Base-by-base conservation (phyloP, 345 rosid genomes). In the Garcia nutans region DNA sequence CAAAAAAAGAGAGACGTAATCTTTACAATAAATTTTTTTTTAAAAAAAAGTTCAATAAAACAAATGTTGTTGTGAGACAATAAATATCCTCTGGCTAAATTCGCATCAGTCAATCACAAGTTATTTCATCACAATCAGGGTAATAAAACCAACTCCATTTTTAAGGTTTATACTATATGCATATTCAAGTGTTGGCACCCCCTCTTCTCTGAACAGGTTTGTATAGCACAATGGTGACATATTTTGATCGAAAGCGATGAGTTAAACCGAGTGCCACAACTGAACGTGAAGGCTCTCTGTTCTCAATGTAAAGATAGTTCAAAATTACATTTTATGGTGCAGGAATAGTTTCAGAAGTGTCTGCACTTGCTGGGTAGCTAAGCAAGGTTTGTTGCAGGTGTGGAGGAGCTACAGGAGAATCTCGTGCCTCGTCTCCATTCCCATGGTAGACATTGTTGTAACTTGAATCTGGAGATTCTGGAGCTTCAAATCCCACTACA, bases 181-280 rank as follows among this genome's bases (percentile, higher is more conserved):
- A 72, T 26, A 31, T 88, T 78, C 16, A 88, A 73, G 81, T 80
- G 87, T 85, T 83, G 66, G 85, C 42, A 74, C 84, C 88, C 31
- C 94, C 79, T 76, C 81, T 74, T 76, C 81, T 77, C 37, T 66
- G 78, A 59, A 71, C 78, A 64, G 97, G 97, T 80, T 96, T 93
- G 88, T 96, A 96, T 73, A 96, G 87, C 81, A 96, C 97, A 33
- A 96, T 94, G 54, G 97, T 93, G 49, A 96, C 99, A 74, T 77
- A 96, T 84, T 93, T 93, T 50, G 98, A 82, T 68, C 79, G 87
- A 82, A 92, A 96, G 70, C 98, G 93, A 72, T 96, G 99, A 67
- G 97, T 88, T 85, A 91, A 89, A 47, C 99, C 99, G 10, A 96
- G 93, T 17, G 97, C 98, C 74, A 93, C 97, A 44, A 92, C 93